These are phyloP conservation scores for Postia placenta DNA, from an alignment of 768 basidiomycete genomes.

Conservation along the genomic window DNA sequence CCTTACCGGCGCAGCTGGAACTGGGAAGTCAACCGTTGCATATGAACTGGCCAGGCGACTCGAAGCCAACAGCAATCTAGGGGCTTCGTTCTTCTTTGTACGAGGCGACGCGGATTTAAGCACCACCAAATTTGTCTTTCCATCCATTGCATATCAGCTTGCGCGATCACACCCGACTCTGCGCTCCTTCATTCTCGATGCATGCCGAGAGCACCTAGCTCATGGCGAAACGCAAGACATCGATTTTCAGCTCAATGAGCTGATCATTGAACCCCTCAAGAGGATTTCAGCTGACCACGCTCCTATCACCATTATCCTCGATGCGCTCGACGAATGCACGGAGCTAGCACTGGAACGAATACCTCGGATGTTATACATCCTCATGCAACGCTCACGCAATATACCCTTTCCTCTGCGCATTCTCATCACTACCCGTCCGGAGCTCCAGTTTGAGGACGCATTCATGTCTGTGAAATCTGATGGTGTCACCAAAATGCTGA, in stretches of 20 bases:
- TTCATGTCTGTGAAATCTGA: not conserved
- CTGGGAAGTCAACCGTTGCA: conserved; percentile 9
- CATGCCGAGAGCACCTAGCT: not conserved
- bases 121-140: conserved; percentile 4
- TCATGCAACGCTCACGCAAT: not conserved
- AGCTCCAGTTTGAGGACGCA: not conserved
- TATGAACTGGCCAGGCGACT: conserved; percentile 1
- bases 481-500: not conserved
- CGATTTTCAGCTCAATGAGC: not conserved
- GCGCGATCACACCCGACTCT: not conserved
- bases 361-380: not conserved
- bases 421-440: not conserved
- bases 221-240: not conserved
- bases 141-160: conserved; percentile 5
- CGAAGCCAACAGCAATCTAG: conserved; percentile 1
- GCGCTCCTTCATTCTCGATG: not conserved
- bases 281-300: not conserved
- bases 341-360: not conserved
- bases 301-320: not conserved
- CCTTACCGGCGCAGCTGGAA: conserved; percentile 6
- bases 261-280: not conserved
- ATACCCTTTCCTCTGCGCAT: not conserved
- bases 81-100: conserved; percentile 7
- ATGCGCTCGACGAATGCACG: not conserved
- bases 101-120: not conserved